Percentiles rank a stretch among this genome's conserved stretches.
Evolutionary conservation across 2,329 filamentous ascomycete species (phyloP).

Genomic region (Boeremia lycopersici): DNA sequence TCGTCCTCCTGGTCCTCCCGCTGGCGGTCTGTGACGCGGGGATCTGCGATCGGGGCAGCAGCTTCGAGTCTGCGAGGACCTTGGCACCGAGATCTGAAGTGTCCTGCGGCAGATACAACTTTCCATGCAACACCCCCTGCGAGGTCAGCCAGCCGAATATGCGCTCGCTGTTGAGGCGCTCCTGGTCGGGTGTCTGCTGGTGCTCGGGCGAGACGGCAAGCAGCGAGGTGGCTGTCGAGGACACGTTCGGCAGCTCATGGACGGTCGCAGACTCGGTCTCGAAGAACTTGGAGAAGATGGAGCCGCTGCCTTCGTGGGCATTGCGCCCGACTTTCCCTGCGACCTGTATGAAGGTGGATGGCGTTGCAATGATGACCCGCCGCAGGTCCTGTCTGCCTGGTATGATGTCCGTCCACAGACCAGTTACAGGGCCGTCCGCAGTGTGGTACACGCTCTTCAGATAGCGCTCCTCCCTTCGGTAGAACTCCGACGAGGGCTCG

Average conservation of each 20-base stretch:
- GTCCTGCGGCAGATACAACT: constrained; percentile 67
- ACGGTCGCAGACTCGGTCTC: constrained; percentile 81
- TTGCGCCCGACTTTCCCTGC: constrained; percentile 76
- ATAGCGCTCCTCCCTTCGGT: constrained; percentile 92
- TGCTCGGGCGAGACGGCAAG: constrained; percentile 78
- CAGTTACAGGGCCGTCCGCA: constrained; percentile 81
- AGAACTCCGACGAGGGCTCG: constrained; percentile 93
- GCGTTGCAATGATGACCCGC: constrained; percentile 80
- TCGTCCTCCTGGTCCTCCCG: constrained; percentile 67
- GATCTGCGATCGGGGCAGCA: constrained; percentile 76
- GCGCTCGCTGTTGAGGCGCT: constrained; percentile 67
- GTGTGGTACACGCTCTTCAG: constrained; percentile 82
- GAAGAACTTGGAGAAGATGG: constrained; percentile 86
- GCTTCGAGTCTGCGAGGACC: constrained; percentile 78
- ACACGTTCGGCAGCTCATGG: constrained; percentile 71
- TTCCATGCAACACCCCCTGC: constrained; percentile 88
- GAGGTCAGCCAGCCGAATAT: constrained; percentile 90
- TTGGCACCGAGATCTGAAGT: constrained; percentile 71
- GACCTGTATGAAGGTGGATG: constrained; percentile 78
- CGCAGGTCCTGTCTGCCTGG: constrained; percentile 72
- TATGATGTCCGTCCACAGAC: constrained; percentile 81
- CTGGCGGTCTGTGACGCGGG: constrained; percentile 69
- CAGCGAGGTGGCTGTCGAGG: constrained; percentile 65
- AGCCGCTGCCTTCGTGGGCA: constrained; percentile 77
- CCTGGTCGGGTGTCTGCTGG: constrained; percentile 55